A percentile compares a stretch with the other conserved stretches of the same genome.
Evolutionary conservation across 305 asterid species (phyloP).

Genomic region (Fraxinus ornus): DNA sequence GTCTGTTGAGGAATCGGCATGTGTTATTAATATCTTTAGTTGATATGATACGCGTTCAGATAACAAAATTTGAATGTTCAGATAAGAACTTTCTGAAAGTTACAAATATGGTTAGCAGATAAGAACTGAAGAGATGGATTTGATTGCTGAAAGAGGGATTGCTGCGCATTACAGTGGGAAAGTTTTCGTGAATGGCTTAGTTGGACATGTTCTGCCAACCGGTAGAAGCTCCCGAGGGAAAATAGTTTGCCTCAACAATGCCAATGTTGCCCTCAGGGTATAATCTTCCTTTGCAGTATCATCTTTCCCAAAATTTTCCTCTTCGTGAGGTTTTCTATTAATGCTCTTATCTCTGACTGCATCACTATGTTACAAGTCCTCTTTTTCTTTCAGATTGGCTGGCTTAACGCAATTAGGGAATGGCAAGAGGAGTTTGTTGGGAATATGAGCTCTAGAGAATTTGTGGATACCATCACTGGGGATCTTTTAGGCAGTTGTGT

Average conservation of each 20-base stretch:
- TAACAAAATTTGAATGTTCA: not conserved
- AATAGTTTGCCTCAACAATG: constrained; percentile 77
- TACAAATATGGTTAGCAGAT: constrained; percentile 46
- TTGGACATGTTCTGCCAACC: constrained; percentile 62
- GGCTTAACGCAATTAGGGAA: constrained; percentile 96
- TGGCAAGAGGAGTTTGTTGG: constrained; percentile 99
- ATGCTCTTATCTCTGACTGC: constrained; percentile 3
- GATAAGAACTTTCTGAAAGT: not conserved
- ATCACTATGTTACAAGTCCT: constrained; percentile 13
- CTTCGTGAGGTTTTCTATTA: constrained; percentile 3
- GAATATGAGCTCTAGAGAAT: constrained; percentile 92
- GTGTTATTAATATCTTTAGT: not conserved
- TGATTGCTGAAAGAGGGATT: constrained; percentile 93
- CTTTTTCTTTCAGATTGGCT: constrained; percentile 64
- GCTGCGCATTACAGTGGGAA: constrained; percentile 94
- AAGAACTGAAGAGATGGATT: constrained; percentile 92
- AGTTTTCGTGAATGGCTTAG: constrained; percentile 69
- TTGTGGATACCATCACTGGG: constrained; percentile 85
- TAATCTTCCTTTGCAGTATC: constrained; percentile 20
- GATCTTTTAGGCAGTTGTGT: constrained; percentile 94
- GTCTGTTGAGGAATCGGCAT: not conserved
- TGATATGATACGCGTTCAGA: not conserved
- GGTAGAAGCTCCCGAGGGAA: constrained; percentile 59
- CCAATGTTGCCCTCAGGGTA: constrained; percentile 92
- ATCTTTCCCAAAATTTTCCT: constrained; percentile 12